Percentiles rank a stretch among this genome's conserved stretches.
Evolutionary conservation across 2,329 filamentous ascomycete species (phyloP).

Genomic region (Westerdykella ornata): DNA sequence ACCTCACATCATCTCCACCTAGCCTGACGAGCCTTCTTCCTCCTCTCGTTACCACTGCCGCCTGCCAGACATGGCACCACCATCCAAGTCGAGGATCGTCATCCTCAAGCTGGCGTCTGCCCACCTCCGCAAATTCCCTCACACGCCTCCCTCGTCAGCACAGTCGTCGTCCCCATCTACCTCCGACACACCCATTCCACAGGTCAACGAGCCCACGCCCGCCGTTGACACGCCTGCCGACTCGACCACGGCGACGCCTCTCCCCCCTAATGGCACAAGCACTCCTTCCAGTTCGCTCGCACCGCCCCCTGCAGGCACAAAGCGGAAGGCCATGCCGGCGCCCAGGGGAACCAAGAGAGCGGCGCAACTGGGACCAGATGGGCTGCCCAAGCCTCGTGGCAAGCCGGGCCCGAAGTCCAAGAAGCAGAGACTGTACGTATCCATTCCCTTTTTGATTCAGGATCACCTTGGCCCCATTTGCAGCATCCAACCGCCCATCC

Average conservation of each 20-base stretch:
- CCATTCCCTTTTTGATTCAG: slow-evolving; percentile 2
- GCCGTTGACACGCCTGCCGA: slow-evolving; percentile 38
- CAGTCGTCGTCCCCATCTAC: slow-evolving; percentile 14
- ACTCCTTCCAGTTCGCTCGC: slow-evolving; percentile 39
- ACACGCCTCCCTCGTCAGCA: neutral
- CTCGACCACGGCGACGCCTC: slow-evolving; percentile 36
- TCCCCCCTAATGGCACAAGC: slow-evolving; percentile 25
- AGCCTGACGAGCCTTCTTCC: no score
- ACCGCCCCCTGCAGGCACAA: slow-evolving; percentile 47
- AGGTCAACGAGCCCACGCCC: slow-evolving; percentile 33
- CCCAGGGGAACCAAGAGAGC: slow-evolving; percentile 57
- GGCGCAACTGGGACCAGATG: slow-evolving; percentile 50
- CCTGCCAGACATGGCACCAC: neutral
- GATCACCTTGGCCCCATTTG: no score
- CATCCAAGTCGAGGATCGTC: neutral
- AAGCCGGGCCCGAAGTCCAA: slow-evolving; percentile 89
- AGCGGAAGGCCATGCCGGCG: slow-evolving; percentile 71
- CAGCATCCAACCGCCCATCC: neutral
- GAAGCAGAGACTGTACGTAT: slow-evolving; percentile 82
- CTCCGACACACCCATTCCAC: slow-evolving; percentile 28
- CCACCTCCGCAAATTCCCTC: neutral
- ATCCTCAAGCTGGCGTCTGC: neutral
- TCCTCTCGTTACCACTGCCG: no score
- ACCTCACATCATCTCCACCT: no score
- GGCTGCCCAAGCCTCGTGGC: slow-evolving; percentile 62